Percentiles rank a stretch among this genome's conserved stretches.
phyloP scores from a whole-genome alignment of 352 stramenopile species.

The Plasmopara viticola region DNA sequence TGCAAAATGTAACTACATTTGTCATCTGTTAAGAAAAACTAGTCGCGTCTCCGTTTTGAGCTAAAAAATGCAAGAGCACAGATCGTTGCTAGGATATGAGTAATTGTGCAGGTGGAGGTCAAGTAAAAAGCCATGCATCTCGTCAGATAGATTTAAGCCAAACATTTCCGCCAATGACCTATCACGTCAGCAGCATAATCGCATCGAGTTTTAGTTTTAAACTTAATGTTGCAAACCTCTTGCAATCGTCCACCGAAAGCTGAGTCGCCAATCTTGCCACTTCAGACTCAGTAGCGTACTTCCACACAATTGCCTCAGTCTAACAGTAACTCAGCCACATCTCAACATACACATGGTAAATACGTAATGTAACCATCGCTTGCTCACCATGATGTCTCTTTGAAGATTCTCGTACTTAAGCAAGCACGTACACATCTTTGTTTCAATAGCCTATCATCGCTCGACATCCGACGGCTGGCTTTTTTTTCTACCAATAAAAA shows the following conservation, averaged over 20 bases:
- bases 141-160: constrained; percentile 30
- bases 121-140: constrained; percentile 41
- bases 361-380: too few species aligned
- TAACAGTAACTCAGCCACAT: constrained; percentile 3
- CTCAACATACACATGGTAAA: too few species aligned
- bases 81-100: constrained; percentile 43
- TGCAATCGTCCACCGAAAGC: constrained; percentile 53
- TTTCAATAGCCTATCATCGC: constrained; percentile 15
- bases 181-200: constrained; percentile 4
- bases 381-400: constrained; percentile 9
- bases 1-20: constrained; percentile 41
- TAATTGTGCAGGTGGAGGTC: constrained; percentile 59
- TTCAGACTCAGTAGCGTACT: constrained; percentile 33
- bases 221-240: constrained; percentile 18
- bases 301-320: constrained; percentile 62
- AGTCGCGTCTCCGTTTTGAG: neutral
- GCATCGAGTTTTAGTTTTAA: neutral
- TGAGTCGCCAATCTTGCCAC: constrained; percentile 29
- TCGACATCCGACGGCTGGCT: constrained; percentile 18
- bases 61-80: neutral
- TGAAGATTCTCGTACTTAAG: constrained; percentile 12
- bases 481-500: constrained; percentile 45
- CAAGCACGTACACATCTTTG: constrained; percentile 6
- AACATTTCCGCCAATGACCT: constrained; percentile 52
- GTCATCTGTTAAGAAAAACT: constrained; percentile 17